phyloP scores from a whole-genome alignment of 129 eudicot genomes.

The Deinandra increscens region DNA sequence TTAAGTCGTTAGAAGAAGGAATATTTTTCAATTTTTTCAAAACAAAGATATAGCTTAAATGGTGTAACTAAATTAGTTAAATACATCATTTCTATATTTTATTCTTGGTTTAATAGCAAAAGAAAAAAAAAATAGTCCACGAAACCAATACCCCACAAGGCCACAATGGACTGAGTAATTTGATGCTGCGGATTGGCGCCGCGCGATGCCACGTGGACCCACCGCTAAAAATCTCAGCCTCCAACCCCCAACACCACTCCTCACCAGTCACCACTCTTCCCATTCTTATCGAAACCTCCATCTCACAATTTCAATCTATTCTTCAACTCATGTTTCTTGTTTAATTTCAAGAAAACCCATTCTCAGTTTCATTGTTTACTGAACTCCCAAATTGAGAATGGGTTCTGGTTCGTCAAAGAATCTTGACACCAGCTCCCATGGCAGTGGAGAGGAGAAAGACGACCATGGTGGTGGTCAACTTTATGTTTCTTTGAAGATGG shows the following conservation, averaged over 20 bases:
- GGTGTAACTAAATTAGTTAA: too few relatives aligned
- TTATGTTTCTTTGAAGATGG: conserved; percentile 90
- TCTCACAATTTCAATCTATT: conserved; percentile 38
- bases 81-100: too few relatives aligned
- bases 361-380: background rate
- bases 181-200: conserved; percentile 22
- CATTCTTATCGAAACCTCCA: conserved; percentile 40
- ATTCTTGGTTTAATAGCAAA: too few relatives aligned
- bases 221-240: conserved; percentile 22
- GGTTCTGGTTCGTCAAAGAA: conserved; percentile 74
- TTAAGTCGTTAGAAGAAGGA: too few relatives aligned
- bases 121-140: too few relatives aligned
- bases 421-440: conserved; percentile 55
- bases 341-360: conserved; percentile 20
- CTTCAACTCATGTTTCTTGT: background rate
- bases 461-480: conserved; percentile 90
- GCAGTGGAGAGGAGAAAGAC: conserved; percentile 60
- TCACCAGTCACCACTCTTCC: conserved; percentile 2
- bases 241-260: conserved; percentile 15
- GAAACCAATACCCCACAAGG: too few relatives aligned
- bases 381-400: conserved; percentile 38
- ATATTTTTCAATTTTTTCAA: too few relatives aligned
- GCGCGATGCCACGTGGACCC: conserved; percentile 22
- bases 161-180: too few relatives aligned
- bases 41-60: too few relatives aligned